phyloP scores from a whole-genome alignment of 2,329 filamentous ascomycete species.

The Ceratocystis papillata region DNA sequence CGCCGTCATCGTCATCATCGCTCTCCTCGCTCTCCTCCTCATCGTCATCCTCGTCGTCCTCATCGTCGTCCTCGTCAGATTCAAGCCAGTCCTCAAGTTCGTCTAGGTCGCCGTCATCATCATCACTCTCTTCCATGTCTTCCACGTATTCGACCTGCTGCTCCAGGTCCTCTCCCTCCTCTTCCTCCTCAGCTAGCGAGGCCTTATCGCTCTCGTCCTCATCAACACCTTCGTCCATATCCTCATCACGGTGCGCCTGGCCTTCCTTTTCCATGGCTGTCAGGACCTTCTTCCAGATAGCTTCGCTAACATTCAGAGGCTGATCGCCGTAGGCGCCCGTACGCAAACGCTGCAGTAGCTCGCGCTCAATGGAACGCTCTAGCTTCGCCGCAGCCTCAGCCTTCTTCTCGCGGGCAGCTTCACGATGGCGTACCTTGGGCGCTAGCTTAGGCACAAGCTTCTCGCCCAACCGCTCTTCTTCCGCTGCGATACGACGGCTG shows the following conservation, averaged over 20 bases:
- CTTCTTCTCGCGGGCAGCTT: constrained; percentile 65
- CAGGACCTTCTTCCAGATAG: constrained; percentile 95
- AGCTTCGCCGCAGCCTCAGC: constrained; percentile 80
- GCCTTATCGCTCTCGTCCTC: constrained; percentile 55
- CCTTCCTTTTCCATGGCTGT: constrained; percentile 79
- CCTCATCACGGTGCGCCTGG: constrained; percentile 70
- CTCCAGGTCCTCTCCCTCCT: constrained; percentile 74
- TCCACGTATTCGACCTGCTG: constrained; percentile 85
- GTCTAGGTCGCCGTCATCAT: constrained; percentile 72
- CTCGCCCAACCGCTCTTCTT: constrained; percentile 84
- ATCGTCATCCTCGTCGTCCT: constrained; percentile 49
- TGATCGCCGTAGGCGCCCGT: constrained; percentile 91
- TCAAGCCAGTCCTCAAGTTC: constrained; percentile 65
- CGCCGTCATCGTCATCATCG: constrained; percentile 46
- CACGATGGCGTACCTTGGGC: constrained; percentile 72
- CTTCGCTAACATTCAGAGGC: constrained; percentile 88
- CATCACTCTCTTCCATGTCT: constrained; percentile 75
- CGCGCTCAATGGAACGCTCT: constrained; percentile 88
- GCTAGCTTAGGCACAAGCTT: constrained; percentile 78
- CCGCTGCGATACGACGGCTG: constrained; percentile 68
- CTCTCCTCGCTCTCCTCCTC: constrained; percentile 47
- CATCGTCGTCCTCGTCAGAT: constrained; percentile 46
- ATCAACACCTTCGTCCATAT: constrained; percentile 72
- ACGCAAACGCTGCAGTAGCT: constrained; percentile 80
- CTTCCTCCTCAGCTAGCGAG: constrained; percentile 50